Conservation (phyloP, 1,284 basidiomycete genomes). For the Exobasidium cylindrosporum region DNA sequence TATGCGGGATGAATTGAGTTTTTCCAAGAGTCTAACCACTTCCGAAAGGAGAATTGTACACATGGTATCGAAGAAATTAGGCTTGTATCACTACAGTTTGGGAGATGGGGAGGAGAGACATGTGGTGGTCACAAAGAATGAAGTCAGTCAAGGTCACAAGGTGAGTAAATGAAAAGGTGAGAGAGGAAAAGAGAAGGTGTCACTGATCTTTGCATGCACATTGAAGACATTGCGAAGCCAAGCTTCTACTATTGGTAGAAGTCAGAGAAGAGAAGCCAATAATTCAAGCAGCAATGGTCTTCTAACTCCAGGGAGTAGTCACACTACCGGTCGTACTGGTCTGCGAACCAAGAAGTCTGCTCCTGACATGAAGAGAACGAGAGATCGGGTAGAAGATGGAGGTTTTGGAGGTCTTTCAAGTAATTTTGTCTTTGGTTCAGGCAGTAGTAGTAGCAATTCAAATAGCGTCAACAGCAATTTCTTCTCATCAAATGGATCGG, state of each 20-base stretch:
- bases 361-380: conserved; percentile 48
- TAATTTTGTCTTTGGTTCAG: neutral
- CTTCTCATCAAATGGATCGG: conserved; percentile 1
- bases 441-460: neutral
- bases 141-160: conserved; percentile 21
- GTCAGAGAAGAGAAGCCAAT: conserved; percentile 18
- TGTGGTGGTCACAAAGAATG: conserved; percentile 69
- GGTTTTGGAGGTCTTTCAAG: conserved; percentile 1
- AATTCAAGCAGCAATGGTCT: conserved; percentile 20
- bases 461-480: neutral
- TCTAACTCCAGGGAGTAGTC: conserved; percentile 31
- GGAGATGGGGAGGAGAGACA: conserved; percentile 89
- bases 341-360: conserved; percentile 50
- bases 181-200: too few species aligned
- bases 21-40: conserved; percentile 77
- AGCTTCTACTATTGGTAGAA: conserved; percentile 42
- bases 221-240: conserved; percentile 33
- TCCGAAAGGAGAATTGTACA: conserved; percentile 90
- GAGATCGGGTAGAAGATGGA: conserved; percentile 16
- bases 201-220: too few species aligned
- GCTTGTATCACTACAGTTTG: conserved; percentile 87
- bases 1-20: conserved; percentile 95
- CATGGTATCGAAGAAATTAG: conserved; percentile 90
- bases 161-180: neutral
- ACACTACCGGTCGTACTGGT: conserved; percentile 37